phyloP scores from a whole-genome alignment of 2,329 filamentous ascomycete species.

The Falciphora oryzae region DNA sequence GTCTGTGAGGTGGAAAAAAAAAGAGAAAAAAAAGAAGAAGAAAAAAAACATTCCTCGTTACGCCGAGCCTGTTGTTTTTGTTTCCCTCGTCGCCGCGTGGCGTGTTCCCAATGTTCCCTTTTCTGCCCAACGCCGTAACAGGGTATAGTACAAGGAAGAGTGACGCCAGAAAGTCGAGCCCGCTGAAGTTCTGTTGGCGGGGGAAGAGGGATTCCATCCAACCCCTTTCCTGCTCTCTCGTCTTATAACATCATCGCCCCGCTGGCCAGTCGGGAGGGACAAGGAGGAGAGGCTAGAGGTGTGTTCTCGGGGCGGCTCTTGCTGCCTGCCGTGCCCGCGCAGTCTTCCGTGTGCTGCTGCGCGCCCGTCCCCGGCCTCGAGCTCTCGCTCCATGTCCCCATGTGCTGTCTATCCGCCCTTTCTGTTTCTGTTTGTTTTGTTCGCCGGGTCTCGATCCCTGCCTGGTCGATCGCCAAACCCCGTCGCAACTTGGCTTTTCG shows the following conservation, averaged over 20 bases:
- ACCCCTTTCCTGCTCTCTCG: neutral
- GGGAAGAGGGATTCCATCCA: neutral
- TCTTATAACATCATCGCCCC: neutral
- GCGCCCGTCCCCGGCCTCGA: neutral
- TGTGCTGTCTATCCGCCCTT: neutral
- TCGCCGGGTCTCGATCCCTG: neutral
- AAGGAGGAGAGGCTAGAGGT: neutral
- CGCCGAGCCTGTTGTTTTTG: conserved; percentile 13
- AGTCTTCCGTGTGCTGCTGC: neutral
- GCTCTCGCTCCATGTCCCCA: neutral
- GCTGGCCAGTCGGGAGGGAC: neutral
- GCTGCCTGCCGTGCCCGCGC: neutral
- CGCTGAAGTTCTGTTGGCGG: conserved; percentile 17
- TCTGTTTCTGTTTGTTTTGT: neutral
- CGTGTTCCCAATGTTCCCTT: conserved; percentile 18
- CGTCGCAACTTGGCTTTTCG: neutral
- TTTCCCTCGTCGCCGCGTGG: conserved; percentile 18
- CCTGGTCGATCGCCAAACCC: neutral
- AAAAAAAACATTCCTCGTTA: conserved; percentile 4
- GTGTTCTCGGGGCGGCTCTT: neutral
- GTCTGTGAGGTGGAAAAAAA: neutral
- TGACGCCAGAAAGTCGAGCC: conserved; percentile 21
- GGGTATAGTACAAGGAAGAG: conserved; percentile 29
- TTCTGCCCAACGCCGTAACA: conserved; percentile 21
- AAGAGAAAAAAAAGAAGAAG: neutral